Base-by-base conservation (phyloP, 345 rosid species). In the Acer campestre region DNA sequence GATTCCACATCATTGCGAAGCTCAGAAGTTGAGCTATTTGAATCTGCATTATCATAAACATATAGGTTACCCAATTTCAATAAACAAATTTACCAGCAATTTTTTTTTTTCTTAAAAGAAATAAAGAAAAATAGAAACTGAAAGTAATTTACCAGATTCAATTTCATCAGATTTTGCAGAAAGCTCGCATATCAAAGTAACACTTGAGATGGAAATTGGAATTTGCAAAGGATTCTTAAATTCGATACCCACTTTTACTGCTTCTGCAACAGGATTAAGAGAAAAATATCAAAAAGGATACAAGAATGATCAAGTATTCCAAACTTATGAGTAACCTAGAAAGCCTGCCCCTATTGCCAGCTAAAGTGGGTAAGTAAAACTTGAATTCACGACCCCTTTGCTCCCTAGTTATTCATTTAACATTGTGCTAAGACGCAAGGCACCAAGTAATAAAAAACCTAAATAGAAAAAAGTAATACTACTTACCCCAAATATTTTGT, bases 191-290 rank as follows among this genome's bases (percentile, higher is more conserved):
- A 94, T 89, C 87, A 96, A 88, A 76, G 94, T 86, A 81, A 94
- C 90, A 58, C 80, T 76, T 35, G 93, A 85, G 71, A 94, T 71
- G 73, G 98, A 89, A 83, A 94, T 86, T 58, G 94, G 84, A 58
- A 92, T 85, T 77, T 89, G 91, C 80, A 96, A 84, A 58, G 99
- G 98, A 79, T 96, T 96, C 84, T 81, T 85, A 80, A 96, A 89
- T 85, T 91, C 95, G 70, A 94, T 75, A 79, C 77, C 88, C 75
- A 96, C 90, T 85, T 84, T 87, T 82, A 94, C 86, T 17, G 95
- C 83, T 85, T 96, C 99, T 96, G 95, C 84, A 85, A 77, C 75
- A 31, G 44, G 53, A 31, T 20, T 11, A 58, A 73, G 55, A 77
- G 75, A 51, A 63, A 68, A 71, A 25, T 35, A 70, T 40, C 3